Conservation (phyloP, 352 stramenopile genomes). For the Phytopythium boreale region DNA sequence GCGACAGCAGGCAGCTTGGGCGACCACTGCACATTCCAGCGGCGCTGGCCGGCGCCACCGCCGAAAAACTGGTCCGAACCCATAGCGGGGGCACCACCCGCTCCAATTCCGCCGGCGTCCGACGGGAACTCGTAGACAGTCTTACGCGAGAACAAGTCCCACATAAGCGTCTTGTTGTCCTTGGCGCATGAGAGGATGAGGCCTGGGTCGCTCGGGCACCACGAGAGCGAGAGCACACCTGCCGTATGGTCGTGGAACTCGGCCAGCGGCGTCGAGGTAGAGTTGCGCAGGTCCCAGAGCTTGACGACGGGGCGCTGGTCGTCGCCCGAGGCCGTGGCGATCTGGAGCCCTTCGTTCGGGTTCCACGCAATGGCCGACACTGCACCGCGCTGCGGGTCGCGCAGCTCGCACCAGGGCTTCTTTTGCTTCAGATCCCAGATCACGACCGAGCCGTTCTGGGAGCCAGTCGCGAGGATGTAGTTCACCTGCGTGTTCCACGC, state of each 20-base stretch:
- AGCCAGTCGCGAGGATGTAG: conserved; percentile 96
- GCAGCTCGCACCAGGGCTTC: conserved; percentile 97
- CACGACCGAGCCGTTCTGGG: conserved; percentile 92
- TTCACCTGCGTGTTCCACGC: conserved; percentile 98
- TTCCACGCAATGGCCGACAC: conserved; percentile 97
- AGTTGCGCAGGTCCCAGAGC: conserved; percentile 98
- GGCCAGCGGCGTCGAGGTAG: conserved; percentile 94
- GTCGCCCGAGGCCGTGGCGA: conserved; percentile 95
- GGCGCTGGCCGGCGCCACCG: conserved; percentile 67
- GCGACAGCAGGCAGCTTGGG: conserved; percentile 93
- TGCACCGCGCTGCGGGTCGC: conserved; percentile 81
- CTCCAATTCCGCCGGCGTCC: conserved; percentile 16
- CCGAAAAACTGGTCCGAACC: conserved; percentile 82
- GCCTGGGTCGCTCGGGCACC: conserved; percentile 96
- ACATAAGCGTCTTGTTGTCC: conserved; percentile 98
- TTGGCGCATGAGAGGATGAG: conserved; percentile 94
- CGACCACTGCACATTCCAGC: conserved; percentile 97
- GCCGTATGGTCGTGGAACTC: conserved; percentile 95
- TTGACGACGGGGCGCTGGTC: conserved; percentile 96
- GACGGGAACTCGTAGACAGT: conserved; percentile 94
- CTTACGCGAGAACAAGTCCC: conserved; percentile 95
- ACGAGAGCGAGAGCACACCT: conserved; percentile 95
- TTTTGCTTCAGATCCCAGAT: conserved; percentile 99
- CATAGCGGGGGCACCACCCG: conserved; percentile 54
- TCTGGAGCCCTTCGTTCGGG: conserved; percentile 96